A percentile compares a stretch with the other conserved stretches of the same genome.
Conservation (phyloP, 2,329 filamentous ascomycete species). For the Ophiobolus disseminans region DNA sequence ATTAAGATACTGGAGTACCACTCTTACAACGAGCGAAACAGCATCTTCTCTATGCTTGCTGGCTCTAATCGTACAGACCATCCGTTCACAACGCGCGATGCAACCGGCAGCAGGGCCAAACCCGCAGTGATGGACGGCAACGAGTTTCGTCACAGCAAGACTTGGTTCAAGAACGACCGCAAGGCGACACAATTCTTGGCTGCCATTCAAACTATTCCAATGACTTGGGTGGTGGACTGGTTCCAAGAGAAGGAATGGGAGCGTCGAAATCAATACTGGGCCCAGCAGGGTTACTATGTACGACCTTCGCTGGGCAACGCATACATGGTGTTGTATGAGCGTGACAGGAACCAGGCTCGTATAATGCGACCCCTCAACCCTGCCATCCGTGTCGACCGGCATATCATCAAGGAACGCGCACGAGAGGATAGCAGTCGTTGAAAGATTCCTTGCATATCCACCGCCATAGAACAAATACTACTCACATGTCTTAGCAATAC, state of each 20-base stretch:
- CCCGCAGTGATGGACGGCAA: background rate
- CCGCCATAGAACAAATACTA: too few relatives aligned
- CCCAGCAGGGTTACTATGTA: background rate
- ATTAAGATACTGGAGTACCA: background rate
- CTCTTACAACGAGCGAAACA: background rate
- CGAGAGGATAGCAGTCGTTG: background rate
- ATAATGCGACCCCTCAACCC: conserved; percentile 7
- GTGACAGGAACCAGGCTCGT: background rate
- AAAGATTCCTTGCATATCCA: too few relatives aligned
- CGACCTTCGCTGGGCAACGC: conserved; percentile 11
- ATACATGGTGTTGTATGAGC: conserved; percentile 21
- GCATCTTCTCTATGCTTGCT: background rate
- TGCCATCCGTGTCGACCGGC: background rate
- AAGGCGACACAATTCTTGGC: conserved; percentile 7
- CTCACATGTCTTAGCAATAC: too few relatives aligned
- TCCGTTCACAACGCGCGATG: conserved; percentile 1
- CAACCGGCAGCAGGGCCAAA: background rate
- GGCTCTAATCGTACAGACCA: background rate
- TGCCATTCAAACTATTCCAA: conserved; percentile 17
- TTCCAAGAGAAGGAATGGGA: conserved; percentile 21
- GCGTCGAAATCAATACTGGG: conserved; percentile 7
- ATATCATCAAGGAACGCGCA: conserved; percentile 3
- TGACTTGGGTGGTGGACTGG: conserved; percentile 25
- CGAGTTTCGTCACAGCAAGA: conserved; percentile 10
- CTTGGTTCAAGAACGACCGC: conserved; percentile 2